These are phyloP conservation scores for Ammopiptanthus mongolicus DNA, from an alignment of 306 rosid species.

Conservation along the genomic window DNA sequence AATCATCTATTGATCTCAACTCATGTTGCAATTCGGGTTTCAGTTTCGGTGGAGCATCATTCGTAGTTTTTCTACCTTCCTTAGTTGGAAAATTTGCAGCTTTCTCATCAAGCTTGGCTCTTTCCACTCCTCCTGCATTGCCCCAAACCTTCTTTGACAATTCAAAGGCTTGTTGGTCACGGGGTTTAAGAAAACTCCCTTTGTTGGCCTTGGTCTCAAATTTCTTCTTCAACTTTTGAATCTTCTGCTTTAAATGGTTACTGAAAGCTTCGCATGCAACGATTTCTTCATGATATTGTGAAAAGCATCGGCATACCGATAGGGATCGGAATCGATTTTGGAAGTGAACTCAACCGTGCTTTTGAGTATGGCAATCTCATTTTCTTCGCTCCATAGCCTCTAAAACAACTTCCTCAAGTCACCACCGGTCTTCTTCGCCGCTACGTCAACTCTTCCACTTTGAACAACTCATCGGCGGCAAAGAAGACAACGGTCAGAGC, in stretches of 20 bases:
- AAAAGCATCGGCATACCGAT: slow-evolving; percentile 23
- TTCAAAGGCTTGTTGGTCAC: slow-evolving; percentile 38
- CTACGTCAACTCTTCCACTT: no score
- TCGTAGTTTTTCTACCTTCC: background rate
- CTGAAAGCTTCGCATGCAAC: slow-evolving; percentile 32
- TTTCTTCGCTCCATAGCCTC: slow-evolving; percentile 58
- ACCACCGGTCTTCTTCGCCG: background rate
- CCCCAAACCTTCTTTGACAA: slow-evolving; percentile 58
- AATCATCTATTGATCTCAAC: background rate
- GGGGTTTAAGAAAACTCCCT: slow-evolving; percentile 28
- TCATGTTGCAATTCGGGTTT: slow-evolving; percentile 4
- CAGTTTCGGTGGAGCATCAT: slow-evolving; percentile 15
- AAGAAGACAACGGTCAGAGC: no score
- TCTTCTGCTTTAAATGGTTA: slow-evolving; percentile 44
- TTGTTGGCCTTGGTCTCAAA: slow-evolving; percentile 10
- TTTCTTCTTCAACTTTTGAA: slow-evolving; percentile 57
- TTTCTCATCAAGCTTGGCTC: slow-evolving; percentile 29
- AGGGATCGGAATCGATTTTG: slow-evolving; percentile 33
- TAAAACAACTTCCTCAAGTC: slow-evolving; percentile 21
- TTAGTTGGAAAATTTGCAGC: slow-evolving; percentile 32
- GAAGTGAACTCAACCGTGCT: slow-evolving; percentile 37
- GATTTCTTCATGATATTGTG: slow-evolving; percentile 44
- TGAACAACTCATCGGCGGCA: no score
- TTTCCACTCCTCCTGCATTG: background rate
- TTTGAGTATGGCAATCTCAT: slow-evolving; percentile 41